Percentiles rank a stretch among this genome's conserved stretches.
Conservation (phyloP, 1,139 yeast species). For the Wickerhamomyces sp. region DNA sequence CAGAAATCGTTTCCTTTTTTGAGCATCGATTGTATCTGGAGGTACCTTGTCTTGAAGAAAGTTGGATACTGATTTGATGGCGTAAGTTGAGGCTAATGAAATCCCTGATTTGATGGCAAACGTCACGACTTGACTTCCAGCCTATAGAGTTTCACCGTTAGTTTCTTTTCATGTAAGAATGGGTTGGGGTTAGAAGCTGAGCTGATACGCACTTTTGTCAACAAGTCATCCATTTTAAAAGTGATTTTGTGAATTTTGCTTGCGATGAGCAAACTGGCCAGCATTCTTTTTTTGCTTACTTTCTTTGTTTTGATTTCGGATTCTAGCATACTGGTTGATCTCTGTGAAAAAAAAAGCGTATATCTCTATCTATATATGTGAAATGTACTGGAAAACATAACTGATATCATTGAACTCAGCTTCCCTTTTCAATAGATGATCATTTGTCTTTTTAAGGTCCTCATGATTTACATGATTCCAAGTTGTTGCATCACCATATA, state of each 20-base stretch:
- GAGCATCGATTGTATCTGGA: slow-evolving; percentile 26
- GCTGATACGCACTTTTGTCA: slow-evolving; percentile 2
- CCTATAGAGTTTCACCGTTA: slow-evolving; percentile 33
- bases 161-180: neutral
- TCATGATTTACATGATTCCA: slow-evolving; percentile 87
- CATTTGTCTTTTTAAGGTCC: slow-evolving; percentile 63
- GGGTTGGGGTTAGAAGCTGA: neutral
- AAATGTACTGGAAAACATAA: slow-evolving; percentile 89
- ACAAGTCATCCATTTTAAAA: slow-evolving; percentile 4
- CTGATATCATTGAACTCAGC: slow-evolving; percentile 62
- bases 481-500: slow-evolving; percentile 95
- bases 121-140: slow-evolving; percentile 75
- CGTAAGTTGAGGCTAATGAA: slow-evolving; percentile 71
- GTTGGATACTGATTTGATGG: slow-evolving; percentile 58
- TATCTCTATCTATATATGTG: slow-evolving; percentile 42
- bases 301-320: no score
- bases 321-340: no score
- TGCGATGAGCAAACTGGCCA: neutral
- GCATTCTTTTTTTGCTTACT: no score
- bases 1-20: slow-evolving; percentile 44
- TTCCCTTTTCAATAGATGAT: slow-evolving; percentile 72
- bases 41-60: slow-evolving; percentile 56
- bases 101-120: slow-evolving; percentile 78
- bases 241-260: neutral
- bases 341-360: no score